These are phyloP conservation scores for Papiliotrema fonsecae DNA, from an alignment of 1,284 basidiomycete genomes.

Conservation along the genomic window DNA sequence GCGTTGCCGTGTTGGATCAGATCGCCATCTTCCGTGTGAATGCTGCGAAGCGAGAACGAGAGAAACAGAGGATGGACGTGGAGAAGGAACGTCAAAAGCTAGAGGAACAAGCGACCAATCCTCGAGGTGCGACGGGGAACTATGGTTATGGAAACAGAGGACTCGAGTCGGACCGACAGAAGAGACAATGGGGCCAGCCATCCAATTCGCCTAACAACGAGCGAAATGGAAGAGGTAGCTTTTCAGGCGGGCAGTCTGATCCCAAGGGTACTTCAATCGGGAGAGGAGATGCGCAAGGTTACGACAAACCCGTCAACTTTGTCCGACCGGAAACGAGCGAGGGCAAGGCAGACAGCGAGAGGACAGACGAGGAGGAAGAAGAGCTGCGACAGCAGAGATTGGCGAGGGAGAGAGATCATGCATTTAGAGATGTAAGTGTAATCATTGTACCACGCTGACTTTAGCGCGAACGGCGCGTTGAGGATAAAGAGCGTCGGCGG, in stretches of 20 bases:
- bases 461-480: constrained; percentile 59
- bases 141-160: constrained; percentile 32
- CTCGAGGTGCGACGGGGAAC: constrained; percentile 4
- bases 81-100: constrained; percentile 38
- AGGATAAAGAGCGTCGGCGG: constrained; percentile 69
- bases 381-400: constrained; percentile 66
- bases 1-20: constrained; percentile 86
- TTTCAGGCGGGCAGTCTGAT: constrained; percentile 2
- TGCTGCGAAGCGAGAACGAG: constrained; percentile 76
- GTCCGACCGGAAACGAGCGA: constrained; percentile 61
- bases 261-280: constrained; percentile 5
- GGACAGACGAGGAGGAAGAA: constrained; percentile 82
- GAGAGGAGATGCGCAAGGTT: constrained; percentile 59
- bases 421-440: constrained; percentile 71
- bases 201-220: constrained; percentile 4
- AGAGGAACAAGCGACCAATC: constrained; percentile 7
- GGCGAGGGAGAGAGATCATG: constrained; percentile 69
- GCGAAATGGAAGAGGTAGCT: constrained; percentile 4
- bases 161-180: constrained; percentile 2
- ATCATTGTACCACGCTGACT: neutral
- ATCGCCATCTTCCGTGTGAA: constrained; percentile 89
- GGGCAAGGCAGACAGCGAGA: constrained; percentile 48
- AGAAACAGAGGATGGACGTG: constrained; percentile 68
- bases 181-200: constrained; percentile 7
- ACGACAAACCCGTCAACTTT: constrained; percentile 71